These are phyloP conservation scores for Eragrostis nindensis DNA, from an alignment of 176 grass and related monocot genomes.

Conservation along the genomic window DNA sequence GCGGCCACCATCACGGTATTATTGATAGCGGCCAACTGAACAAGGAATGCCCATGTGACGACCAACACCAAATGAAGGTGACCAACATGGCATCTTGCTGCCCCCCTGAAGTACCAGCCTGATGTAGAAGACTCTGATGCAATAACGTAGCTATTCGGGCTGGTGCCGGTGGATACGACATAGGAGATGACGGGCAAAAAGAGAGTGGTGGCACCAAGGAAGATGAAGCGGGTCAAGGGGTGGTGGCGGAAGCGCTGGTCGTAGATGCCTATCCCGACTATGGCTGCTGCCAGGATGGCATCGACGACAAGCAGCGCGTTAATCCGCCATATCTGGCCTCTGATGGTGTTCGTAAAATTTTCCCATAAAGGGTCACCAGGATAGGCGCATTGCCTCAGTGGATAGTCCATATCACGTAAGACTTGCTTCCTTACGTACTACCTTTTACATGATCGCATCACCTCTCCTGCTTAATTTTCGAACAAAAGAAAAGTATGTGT, in stretches of 20 bases:
- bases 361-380: too few species aligned
- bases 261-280: not conserved
- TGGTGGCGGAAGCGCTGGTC: not conserved
- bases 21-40: not conserved
- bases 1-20: not conserved
- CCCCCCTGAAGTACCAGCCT: too few species aligned
- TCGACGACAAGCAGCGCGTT: not conserved
- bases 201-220: not conserved
- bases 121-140: too few species aligned
- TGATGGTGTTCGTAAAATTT: not conserved
- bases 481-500: too few species aligned
- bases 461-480: too few species aligned
- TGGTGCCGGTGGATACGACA: not conserved
- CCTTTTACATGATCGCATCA: too few species aligned
- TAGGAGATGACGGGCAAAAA: constrained; percentile 34
- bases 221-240: constrained; percentile 4
- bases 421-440: too few species aligned
- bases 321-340: not conserved
- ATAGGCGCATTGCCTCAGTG: too few species aligned
- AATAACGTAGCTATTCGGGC: too few species aligned
- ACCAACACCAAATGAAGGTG: rapidly evolving
- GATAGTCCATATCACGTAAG: too few species aligned
- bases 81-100: too few species aligned
- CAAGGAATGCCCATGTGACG: not conserved
- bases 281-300: not conserved